Evolutionary conservation across 75 land plant genomes (phyloP).

Genomic region (Pinus albicaulis): DNA sequence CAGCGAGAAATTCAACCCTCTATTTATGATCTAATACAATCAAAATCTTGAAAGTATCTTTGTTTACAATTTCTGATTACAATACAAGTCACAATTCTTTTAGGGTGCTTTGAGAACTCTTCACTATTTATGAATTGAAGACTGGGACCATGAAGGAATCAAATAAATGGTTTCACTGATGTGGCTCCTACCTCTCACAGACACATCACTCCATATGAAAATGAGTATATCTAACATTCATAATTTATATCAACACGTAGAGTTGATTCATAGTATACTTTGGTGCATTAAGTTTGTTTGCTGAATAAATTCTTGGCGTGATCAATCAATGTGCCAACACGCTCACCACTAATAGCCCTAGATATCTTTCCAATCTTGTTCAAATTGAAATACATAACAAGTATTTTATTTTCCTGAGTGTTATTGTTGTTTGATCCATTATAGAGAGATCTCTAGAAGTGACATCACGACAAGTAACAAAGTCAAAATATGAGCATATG

Average conservation of each 20-base stretch:
- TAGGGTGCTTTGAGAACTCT: too few species aligned
- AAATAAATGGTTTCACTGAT: background rate
- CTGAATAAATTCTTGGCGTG: background rate
- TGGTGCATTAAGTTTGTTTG: background rate
- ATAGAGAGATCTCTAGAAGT: slow-evolving; percentile 80
- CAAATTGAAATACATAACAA: slow-evolving; percentile 92
- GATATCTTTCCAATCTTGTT: slow-evolving; percentile 80
- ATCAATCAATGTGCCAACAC: slow-evolving; percentile 85
- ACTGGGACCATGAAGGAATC: too few species aligned
- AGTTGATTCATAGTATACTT: background rate
- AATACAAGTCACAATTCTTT: too few species aligned
- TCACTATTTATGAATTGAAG: too few species aligned
- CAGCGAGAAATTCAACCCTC: too few species aligned
- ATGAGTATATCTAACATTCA: background rate
- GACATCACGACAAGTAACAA: slow-evolving; percentile 80
- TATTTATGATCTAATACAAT: too few species aligned
- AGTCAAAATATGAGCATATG: slow-evolving; percentile 68
- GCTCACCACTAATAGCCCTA: slow-evolving; percentile 75
- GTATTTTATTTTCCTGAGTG: slow-evolving; percentile 94
- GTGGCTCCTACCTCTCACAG: background rate
- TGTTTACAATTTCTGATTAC: too few species aligned
- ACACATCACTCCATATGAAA: background rate
- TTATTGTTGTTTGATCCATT: slow-evolving; percentile 95
- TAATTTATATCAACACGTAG: background rate
- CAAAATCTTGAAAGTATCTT: too few species aligned